These are phyloP conservation scores for Trichoderma erinaceum DNA, from an alignment of 495 filamentous ascomycete species.

Conservation along the genomic window DNA sequence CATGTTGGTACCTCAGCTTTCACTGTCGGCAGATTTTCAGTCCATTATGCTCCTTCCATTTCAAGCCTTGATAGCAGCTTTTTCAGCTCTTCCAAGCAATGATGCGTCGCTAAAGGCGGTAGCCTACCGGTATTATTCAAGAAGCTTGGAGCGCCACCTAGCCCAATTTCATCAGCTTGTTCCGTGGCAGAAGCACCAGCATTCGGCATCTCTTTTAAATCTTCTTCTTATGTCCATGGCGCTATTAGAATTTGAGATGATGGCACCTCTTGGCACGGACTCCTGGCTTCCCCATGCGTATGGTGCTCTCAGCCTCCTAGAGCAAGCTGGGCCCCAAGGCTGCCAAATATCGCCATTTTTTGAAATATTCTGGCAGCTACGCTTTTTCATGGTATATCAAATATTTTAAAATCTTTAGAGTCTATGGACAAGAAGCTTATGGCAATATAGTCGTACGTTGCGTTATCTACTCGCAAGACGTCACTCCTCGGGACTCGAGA, in stretches of 20 bases:
- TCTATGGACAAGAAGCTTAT: neutral
- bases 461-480: neutral
- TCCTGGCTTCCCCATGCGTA: neutral
- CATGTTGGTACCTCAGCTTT: neutral
- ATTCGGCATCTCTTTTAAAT: neutral
- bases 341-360: neutral
- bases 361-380: neutral
- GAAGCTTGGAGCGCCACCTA: neutral
- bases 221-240: conserved; percentile 27
- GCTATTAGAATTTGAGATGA: conserved; percentile 25
- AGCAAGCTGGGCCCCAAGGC: neutral
- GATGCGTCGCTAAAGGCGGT: neutral
- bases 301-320: neutral
- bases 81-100: neutral
- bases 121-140: neutral
- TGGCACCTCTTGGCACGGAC: conserved; percentile 25
- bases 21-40: neutral
- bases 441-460: neutral
- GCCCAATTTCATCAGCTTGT: conserved; percentile 4
- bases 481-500: neutral
- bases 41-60: neutral
- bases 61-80: neutral
- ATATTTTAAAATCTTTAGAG: neutral
- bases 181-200: neutral
- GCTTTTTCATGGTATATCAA: neutral